A percentile compares a stretch with the other conserved stretches of the same genome.
phyloP scores from a whole-genome alignment of 371 early-diverging fungal species.

The Zopfochytrium polystomum region DNA sequence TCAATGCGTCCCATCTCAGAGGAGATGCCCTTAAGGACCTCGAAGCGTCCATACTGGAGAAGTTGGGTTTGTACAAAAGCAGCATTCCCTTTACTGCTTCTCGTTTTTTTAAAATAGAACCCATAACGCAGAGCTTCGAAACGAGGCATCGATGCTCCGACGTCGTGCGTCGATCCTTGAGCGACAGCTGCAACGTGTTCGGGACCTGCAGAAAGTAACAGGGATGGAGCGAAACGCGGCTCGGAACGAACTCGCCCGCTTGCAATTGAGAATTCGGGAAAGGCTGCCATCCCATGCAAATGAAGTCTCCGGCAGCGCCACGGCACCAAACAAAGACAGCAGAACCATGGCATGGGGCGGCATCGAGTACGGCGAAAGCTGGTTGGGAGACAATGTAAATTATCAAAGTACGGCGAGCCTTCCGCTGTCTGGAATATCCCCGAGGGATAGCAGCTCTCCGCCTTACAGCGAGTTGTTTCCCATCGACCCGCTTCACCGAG shows the following conservation, averaged over 20 bases:
- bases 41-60: too few species aligned
- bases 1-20: too few species aligned
- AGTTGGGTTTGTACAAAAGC: too few species aligned
- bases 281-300: background rate
- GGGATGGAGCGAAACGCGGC: slow-evolving; percentile 35
- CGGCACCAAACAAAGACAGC: background rate
- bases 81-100: background rate
- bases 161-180: slow-evolving; percentile 29
- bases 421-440: too few species aligned
- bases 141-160: too few species aligned
- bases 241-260: slow-evolving; percentile 21
- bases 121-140: background rate
- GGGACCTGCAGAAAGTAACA: slow-evolving; percentile 18
- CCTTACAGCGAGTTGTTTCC: too few species aligned
- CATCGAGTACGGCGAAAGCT: background rate
- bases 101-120: background rate
- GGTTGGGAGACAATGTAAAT: background rate
- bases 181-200: slow-evolving; percentile 30
- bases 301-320: background rate
- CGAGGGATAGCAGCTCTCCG: too few species aligned
- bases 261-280: background rate
- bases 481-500: too few species aligned
- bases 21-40: too few species aligned
- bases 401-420: too few species aligned
- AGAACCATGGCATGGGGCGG: background rate